A percentile compares a stretch with the other conserved stretches of the same genome.
Evolutionary conservation across 2,329 filamentous ascomycete species (phyloP).

Genomic region (Phoma herbarum): DNA sequence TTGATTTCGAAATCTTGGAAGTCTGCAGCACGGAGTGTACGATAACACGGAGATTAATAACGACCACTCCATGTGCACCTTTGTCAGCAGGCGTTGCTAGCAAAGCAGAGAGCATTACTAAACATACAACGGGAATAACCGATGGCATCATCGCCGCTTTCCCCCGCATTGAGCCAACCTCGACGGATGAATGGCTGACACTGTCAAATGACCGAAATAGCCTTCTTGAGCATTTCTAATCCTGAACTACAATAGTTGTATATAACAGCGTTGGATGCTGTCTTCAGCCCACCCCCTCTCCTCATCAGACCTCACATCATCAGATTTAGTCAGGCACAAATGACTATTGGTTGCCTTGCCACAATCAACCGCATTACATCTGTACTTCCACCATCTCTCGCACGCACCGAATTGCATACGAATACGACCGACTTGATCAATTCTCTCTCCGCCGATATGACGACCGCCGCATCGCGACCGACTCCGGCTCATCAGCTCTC

Average conservation of each 20-base stretch:
- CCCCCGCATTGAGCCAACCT: conserved; percentile 29
- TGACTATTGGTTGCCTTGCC: conserved; percentile 13
- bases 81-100: conserved; percentile 37
- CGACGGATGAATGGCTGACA: conserved; percentile 19
- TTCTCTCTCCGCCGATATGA: conserved; percentile 45
- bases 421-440: background rate
- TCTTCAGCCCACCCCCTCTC: too few relatives aligned
- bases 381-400: conserved; percentile 5
- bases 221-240: conserved; percentile 42
- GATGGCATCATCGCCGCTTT: conserved; percentile 47
- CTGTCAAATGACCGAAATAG: conserved; percentile 10
- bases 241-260: conserved; percentile 17
- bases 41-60: background rate
- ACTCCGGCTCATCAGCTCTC: conserved; percentile 55
- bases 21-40: too few relatives aligned
- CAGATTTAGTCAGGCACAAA: background rate
- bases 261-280: conserved; percentile 30
- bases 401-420: conserved; percentile 9
- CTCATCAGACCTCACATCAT: conserved; percentile 16
- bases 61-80: conserved; percentile 37
- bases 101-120: conserved; percentile 38
- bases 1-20: background rate
- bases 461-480: conserved; percentile 54
- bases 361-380: conserved; percentile 11
- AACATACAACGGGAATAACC: conserved; percentile 40